phyloP scores from a whole-genome alignment of 306 rosid species.

The Trifolium pratense region DNA sequence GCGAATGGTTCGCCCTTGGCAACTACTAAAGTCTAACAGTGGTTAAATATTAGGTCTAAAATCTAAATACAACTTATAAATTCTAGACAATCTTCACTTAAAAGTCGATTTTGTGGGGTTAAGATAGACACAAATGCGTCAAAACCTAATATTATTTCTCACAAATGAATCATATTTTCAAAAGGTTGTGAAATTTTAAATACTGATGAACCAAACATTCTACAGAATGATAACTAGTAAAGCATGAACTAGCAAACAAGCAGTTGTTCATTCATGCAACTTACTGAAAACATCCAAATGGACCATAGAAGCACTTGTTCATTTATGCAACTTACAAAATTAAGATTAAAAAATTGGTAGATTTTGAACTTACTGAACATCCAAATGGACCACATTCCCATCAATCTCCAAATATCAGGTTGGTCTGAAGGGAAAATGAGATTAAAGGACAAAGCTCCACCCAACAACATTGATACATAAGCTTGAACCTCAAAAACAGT shows the following conservation, averaged over 20 bases:
- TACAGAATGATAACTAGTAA: background rate
- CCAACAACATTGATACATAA: conserved; percentile 81
- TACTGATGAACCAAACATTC: background rate
- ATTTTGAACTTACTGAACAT: conserved; percentile 81
- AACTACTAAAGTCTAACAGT: background rate
- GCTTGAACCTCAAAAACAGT: conserved; percentile 96
- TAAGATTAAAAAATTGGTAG: conserved; percentile 12
- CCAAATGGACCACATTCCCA: conserved; percentile 99
- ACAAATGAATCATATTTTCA: conserved; percentile 1
- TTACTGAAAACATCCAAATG: no score
- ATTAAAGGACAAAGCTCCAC: conserved; percentile 90
- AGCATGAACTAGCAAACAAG: conserved; percentile 30
- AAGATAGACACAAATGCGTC: background rate
- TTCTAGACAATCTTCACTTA: background rate
- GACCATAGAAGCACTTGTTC: conserved; percentile 13
- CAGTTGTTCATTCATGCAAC: conserved; percentile 2
- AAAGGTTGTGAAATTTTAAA: background rate
- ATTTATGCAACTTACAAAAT: conserved; percentile 11
- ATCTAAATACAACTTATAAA: background rate
- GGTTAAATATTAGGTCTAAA: background rate
- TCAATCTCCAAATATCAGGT: conserved; percentile 95
- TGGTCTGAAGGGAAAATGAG: conserved; percentile 88
- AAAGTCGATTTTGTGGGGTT: background rate
- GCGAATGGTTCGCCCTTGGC: background rate
- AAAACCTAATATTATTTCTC: background rate